These are phyloP conservation scores for Talaromyces sp. DNA, from an alignment of 2,329 filamentous ascomycete species.

Conservation along the genomic window DNA sequence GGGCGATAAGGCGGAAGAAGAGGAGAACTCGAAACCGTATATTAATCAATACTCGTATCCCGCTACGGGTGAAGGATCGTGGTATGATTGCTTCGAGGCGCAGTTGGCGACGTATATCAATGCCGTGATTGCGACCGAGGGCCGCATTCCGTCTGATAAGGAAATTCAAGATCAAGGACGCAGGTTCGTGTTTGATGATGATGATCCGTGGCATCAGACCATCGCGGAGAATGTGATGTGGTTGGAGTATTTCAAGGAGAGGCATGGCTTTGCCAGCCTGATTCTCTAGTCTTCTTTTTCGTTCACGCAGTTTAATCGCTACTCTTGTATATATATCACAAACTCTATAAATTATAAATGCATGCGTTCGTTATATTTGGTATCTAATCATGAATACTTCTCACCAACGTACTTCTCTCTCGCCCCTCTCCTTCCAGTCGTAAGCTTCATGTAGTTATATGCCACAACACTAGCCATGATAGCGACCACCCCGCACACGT, in stretches of 20 bases:
- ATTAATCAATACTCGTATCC: conserved; percentile 13
- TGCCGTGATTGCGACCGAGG: background rate
- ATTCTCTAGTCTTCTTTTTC: background rate
- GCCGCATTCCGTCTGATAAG: conserved; percentile 6
- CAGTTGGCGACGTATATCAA: conserved; percentile 13
- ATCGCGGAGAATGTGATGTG: conserved; percentile 16
- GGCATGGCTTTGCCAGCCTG: background rate
- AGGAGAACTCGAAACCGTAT: background rate
- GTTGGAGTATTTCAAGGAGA: conserved; percentile 15
- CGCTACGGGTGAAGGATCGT: background rate
- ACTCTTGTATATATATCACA: background rate
- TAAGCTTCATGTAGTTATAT: conserved; percentile 95
- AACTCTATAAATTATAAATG: background rate
- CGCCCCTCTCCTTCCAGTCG: conserved; percentile 78
- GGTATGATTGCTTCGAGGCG: conserved; percentile 10
- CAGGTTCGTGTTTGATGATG: conserved; percentile 10
- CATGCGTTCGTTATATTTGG: background rate
- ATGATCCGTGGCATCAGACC: conserved; percentile 17
- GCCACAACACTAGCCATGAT: conserved; percentile 81
- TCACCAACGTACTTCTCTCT: conserved; percentile 22
- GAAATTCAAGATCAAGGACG: conserved; percentile 14
- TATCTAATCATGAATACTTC: conserved; percentile 16
- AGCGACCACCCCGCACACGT: conserved; percentile 79
- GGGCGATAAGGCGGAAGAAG: background rate
- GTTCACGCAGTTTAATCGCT: background rate